Evolutionary conservation across 345 rosid genomes (phyloP).

Genomic region (Eucalyptus lansdowneana): DNA sequence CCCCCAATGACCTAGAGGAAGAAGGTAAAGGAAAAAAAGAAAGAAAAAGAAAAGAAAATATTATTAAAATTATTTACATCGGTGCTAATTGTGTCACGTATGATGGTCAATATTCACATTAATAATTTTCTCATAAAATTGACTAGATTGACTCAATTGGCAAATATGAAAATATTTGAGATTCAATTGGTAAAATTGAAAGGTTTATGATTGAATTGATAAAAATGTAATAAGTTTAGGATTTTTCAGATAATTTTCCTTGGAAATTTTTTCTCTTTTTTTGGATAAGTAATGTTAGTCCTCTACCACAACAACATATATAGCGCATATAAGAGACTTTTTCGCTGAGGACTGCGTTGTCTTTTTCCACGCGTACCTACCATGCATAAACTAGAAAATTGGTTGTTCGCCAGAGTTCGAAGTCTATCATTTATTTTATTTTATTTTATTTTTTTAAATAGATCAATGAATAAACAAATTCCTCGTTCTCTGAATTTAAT

Average conservation of each 20-base stretch:
- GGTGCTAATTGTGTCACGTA: no score
- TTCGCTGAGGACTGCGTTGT: not conserved
- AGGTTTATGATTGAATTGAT: no score
- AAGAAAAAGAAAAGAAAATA: accelerated
- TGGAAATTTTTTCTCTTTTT: not conserved
- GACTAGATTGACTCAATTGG: no score
- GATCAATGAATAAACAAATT: not conserved
- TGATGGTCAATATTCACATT: accelerated
- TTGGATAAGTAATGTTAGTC: not conserved
- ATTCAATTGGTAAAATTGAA: no score
- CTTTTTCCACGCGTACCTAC: not conserved
- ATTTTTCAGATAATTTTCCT: no score
- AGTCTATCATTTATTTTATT: not conserved
- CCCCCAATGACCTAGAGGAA: no score
- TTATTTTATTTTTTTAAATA: no score
- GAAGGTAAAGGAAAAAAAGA: no score
- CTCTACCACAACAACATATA: not conserved
- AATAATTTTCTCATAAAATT: no score
- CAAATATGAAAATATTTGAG: no score
- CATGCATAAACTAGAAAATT: not conserved
- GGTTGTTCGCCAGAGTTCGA: not conserved
- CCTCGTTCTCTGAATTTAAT: not conserved
- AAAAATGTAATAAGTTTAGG: no score
- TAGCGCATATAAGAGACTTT: not conserved
- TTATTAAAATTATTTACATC: no score